These are phyloP conservation scores for Ploettnerulaceae sp. DNA, from an alignment of 2,329 filamentous ascomycete species.

Conservation along the genomic window DNA sequence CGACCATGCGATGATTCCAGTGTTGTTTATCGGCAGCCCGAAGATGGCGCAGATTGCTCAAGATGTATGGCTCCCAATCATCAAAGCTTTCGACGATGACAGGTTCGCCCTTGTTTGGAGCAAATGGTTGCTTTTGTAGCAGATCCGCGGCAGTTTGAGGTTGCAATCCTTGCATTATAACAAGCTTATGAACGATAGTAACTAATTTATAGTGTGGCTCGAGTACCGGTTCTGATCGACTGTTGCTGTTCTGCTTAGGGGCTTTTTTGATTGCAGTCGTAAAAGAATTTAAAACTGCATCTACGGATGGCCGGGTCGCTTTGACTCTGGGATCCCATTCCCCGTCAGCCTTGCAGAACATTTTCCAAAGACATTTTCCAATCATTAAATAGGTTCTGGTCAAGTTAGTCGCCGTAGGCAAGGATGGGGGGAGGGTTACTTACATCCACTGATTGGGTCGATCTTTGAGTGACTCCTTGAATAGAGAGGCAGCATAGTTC, in stretches of 20 bases:
- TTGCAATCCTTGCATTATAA: slow-evolving; percentile 34
- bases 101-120: slow-evolving; percentile 28
- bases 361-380: slow-evolving; percentile 69
- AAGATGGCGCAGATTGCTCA: slow-evolving; percentile 37
- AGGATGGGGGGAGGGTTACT: slow-evolving; percentile 29
- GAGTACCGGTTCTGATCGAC: slow-evolving; percentile 58
- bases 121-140: slow-evolving; percentile 33
- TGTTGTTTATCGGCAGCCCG: slow-evolving; percentile 59
- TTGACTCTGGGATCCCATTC: slow-evolving; percentile 35
- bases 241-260: slow-evolving; percentile 56
- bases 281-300: slow-evolving; percentile 52
- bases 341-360: slow-evolving; percentile 48
- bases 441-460: slow-evolving; percentile 59
- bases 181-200: slow-evolving; percentile 62
- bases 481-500: slow-evolving; percentile 59
- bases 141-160: slow-evolving; percentile 34
- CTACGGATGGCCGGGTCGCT: slow-evolving; percentile 32
- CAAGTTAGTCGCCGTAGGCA: slow-evolving; percentile 27
- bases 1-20: slow-evolving; percentile 71
- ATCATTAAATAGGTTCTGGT: slow-evolving; percentile 60
- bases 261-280: slow-evolving; percentile 55
- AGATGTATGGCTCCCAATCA: slow-evolving; percentile 56
- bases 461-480: slow-evolving; percentile 52
- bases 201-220: slow-evolving; percentile 72
- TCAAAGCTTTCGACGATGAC: slow-evolving; percentile 34